Conservation (phyloP, 2,329 filamentous ascomycete genomes). For the Colletotrichum nymphaeae region DNA sequence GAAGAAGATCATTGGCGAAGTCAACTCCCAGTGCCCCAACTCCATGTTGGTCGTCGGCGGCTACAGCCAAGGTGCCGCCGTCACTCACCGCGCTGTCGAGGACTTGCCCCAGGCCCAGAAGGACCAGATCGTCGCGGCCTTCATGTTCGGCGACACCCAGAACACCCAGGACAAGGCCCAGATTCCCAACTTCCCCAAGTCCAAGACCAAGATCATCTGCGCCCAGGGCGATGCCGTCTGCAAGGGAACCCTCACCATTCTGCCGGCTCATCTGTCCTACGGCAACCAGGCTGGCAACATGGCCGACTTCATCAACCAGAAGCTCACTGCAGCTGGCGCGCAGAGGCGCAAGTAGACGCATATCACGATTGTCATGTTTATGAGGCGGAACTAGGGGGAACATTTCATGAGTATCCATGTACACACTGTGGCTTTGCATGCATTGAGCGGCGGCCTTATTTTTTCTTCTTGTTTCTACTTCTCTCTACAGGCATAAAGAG, state of each 20-base stretch:
- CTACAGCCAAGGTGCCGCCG: slow-evolving; percentile 50
- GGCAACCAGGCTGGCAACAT: slow-evolving; percentile 45
- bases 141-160: slow-evolving; percentile 44
- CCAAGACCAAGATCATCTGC: slow-evolving; percentile 54
- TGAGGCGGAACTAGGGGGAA: not conserved
- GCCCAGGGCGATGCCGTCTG: slow-evolving; percentile 52
- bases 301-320: slow-evolving; percentile 43
- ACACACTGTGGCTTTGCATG: not conserved
- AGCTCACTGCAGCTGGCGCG: slow-evolving; percentile 32
- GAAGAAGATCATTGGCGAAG: slow-evolving; percentile 47
- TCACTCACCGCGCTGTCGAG: slow-evolving; percentile 43
- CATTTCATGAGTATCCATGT: not conserved
- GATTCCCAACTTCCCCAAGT: slow-evolving; percentile 47
- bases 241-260: slow-evolving; percentile 47
- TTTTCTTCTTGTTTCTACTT: not conserved
- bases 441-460: not conserved
- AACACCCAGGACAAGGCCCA: slow-evolving; percentile 46
- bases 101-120: slow-evolving; percentile 39
- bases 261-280: slow-evolving; percentile 51
- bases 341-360: slow-evolving; percentile 30
- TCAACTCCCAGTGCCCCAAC: slow-evolving; percentile 49
- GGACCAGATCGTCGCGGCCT: slow-evolving; percentile 40
- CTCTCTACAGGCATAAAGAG: slow-evolving; percentile 10
- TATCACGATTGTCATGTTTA: not conserved
- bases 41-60: slow-evolving; percentile 51